A percentile compares a stretch with the other conserved stretches of the same genome.
These are phyloP conservation scores for Trypanosoma scelopori DNA, from an alignment of 208 protist genomes.

Conservation along the genomic window DNA sequence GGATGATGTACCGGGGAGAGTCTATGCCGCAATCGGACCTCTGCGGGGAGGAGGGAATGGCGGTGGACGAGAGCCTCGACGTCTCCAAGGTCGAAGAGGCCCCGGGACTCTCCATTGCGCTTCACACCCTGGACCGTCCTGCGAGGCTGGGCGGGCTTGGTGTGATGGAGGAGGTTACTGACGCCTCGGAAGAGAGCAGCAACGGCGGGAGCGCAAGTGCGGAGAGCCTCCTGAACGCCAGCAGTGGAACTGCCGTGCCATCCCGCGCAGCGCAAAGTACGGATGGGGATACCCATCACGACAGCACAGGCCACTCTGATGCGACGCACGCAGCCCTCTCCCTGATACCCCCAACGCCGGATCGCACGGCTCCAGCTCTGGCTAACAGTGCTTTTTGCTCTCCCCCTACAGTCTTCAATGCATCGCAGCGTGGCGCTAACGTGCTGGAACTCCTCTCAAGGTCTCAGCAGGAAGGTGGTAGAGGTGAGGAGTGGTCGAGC, in stretches of 20 bases:
- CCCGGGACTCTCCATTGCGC: slow-evolving; percentile 7
- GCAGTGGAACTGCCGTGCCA: neutral
- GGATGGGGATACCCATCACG: neutral
- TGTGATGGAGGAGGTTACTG: neutral
- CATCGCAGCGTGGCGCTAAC: neutral
- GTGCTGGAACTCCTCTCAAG: no score
- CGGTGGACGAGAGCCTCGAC: neutral
- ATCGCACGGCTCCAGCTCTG: neutral
- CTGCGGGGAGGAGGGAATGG: neutral
- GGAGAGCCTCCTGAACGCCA: neutral
- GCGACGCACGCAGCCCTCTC: neutral
- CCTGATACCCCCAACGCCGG: neutral
- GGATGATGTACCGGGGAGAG: neutral
- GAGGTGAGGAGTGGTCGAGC: no score
- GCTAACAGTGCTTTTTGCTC: neutral
- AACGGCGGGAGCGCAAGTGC: neutral
- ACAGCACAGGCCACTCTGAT: neutral
- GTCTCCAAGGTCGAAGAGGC: slow-evolving; percentile 11
- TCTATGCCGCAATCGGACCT: neutral
- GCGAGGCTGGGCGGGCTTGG: neutral
- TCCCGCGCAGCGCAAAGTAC: neutral
- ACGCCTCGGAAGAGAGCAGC: neutral
- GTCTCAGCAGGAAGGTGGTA: neutral
- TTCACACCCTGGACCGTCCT: neutral
- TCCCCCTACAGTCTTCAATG: neutral